Conservation (phyloP, 1,139 yeast species). For the Candida albicans region DNA sequence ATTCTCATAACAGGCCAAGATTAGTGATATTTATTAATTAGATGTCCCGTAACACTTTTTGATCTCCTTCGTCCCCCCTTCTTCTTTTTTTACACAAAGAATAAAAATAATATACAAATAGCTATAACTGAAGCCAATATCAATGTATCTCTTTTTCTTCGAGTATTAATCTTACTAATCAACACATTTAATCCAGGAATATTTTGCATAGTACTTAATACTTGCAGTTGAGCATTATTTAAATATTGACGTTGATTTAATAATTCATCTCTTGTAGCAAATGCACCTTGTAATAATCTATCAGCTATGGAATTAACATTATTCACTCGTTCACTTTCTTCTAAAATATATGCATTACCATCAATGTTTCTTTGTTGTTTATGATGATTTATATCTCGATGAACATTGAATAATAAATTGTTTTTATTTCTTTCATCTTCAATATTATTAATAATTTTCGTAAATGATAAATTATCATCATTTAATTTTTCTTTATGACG, state of each 20-base stretch:
- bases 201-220: conserved; percentile 59
- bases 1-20: no score
- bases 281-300: conserved; percentile 76
- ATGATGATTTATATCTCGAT: conserved; percentile 71
- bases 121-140: conserved; percentile 78
- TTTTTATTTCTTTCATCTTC: conserved; percentile 74
- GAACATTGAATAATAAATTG: conserved; percentile 72
- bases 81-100: conserved; percentile 35
- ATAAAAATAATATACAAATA: conserved; percentile 67
- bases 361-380: conserved; percentile 31
- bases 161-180: conserved; percentile 77
- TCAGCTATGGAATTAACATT: conserved; percentile 77
- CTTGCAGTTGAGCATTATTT: conserved; percentile 61
- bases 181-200: conserved; percentile 84
- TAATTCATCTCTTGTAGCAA: conserved; percentile 85
- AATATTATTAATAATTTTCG: conserved; percentile 58
- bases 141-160: conserved; percentile 84
- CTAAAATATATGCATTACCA: conserved; percentile 67
- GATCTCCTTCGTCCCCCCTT: not conserved
- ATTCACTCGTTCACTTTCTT: conserved; percentile 75
- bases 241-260: conserved; percentile 67
- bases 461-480: conserved; percentile 68
- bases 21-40: no score
- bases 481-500: conserved; percentile 76
- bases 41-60: not conserved